Evolutionary conservation across 352 stramenopile genomes (phyloP), one percentile per base, ranked within the genome.

Genomic region (Phytophthora fragariae): DNA sequence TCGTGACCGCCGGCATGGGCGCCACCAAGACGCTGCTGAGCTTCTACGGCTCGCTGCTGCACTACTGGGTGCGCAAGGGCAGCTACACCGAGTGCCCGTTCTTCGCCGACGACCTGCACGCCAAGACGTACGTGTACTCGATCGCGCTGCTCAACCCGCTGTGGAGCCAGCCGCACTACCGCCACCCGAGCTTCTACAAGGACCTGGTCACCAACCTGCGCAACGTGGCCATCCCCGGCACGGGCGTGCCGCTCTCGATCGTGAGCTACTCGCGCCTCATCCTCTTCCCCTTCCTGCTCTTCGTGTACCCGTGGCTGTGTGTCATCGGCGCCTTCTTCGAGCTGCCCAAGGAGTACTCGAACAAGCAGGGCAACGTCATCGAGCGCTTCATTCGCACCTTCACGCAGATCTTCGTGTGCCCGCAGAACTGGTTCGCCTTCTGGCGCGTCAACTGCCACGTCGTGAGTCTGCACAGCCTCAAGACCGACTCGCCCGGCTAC

Each of bases 191-290:
- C 57, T 99, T 99, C 82, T 89, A 97, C 60, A 84, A 96, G 53
- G 97, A 99, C 77, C 62, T 99, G 63, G 75, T 98, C 37, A 98
- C 98, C 76, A 99, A 99, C 82, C 84, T 99, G 70, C 89, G 95
- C 65, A 99, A 99, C 77, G 97, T 99, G 29, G 98, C 98, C 24
- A 97, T 99, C 75, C 97, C 97, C 10, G 97, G 98, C 69, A 99
- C 97, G 57, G 97, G 97, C 54, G 76, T 99, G 14, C 94, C 97
- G 46, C 84, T 99, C 27, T 97, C 91, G 68, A 73, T 94, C 57
- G 85, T 98, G 63, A 88, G 84, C 77, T 95, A 90, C 77, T 95
- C 87, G 75, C 89, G 91, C 41, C 17, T 97, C 15, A 80, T 96
- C 59, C 78, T 93, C 39, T 91, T 94, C 66, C 88, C 90, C 50